phyloP scores from a whole-genome alignment of 1,139 yeast genomes.

The Sugiyamaella grinbergsii region DNA sequence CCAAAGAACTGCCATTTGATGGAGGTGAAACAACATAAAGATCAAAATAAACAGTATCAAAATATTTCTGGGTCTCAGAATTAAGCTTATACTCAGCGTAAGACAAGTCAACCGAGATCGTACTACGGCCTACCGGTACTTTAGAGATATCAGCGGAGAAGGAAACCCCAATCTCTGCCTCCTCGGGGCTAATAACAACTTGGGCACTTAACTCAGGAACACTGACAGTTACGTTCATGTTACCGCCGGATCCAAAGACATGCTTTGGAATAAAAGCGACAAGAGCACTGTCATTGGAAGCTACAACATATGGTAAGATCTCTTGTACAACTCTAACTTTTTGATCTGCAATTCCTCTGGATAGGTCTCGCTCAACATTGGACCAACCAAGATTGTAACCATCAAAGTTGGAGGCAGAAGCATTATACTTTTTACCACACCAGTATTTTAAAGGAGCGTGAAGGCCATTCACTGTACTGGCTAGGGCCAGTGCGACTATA shows the following conservation, averaged over 20 bases:
- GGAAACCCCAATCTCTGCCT: slow-evolving; percentile 22
- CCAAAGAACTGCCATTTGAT: slow-evolving; percentile 19
- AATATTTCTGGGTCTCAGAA: slow-evolving; percentile 13
- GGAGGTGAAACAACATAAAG: slow-evolving; percentile 17
- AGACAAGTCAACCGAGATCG: slow-evolving; percentile 21
- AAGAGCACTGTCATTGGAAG: slow-evolving; percentile 16
- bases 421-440: slow-evolving; percentile 26
- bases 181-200: slow-evolving; percentile 15
- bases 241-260: slow-evolving; percentile 14
- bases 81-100: slow-evolving; percentile 17
- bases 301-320: slow-evolving; percentile 19
- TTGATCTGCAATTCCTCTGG: slow-evolving; percentile 21
- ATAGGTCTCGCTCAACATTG: slow-evolving; percentile 20
- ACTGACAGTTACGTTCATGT: slow-evolving; percentile 22
- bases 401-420: slow-evolving; percentile 21
- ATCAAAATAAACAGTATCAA: slow-evolving; percentile 23
- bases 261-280: slow-evolving; percentile 23
- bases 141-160: slow-evolving; percentile 22
- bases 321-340: slow-evolving; percentile 23
- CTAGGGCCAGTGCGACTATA: not conserved
- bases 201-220: slow-evolving; percentile 23
- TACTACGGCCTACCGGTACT: slow-evolving; percentile 17
- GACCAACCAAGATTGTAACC: slow-evolving; percentile 24
- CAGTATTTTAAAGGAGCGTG: slow-evolving; percentile 24
- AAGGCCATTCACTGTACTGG: slow-evolving; percentile 4